Conservation (phyloP, 306 rosid genomes). For the Trichosanthes truncata region DNA sequence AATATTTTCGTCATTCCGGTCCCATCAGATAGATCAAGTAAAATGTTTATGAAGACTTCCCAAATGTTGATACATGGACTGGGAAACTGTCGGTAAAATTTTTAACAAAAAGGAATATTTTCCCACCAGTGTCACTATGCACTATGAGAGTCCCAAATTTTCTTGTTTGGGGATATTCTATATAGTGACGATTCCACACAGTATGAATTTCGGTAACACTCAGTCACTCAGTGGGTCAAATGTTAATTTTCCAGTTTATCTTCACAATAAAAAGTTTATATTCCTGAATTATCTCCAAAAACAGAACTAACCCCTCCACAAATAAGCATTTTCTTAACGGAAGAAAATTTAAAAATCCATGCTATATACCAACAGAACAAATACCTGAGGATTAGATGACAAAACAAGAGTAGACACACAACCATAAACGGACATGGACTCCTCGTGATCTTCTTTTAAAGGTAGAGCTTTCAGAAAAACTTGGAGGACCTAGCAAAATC, state of each 20-base stretch:
- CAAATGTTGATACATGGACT: not conserved
- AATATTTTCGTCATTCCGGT: not conserved
- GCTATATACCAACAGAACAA: constrained; percentile 6
- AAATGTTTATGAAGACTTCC: not conserved
- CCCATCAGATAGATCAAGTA: not conserved
- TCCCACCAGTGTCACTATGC: not conserved
- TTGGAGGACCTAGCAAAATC: constrained; percentile 73
- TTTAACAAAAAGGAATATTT: not conserved
- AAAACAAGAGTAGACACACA: constrained; percentile 73
- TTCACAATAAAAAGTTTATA: not conserved
- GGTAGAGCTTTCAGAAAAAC: constrained; percentile 87
- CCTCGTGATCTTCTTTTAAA: constrained; percentile 90
- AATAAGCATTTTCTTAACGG: not conserved
- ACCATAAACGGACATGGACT: constrained; percentile 83
- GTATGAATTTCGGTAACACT: not conserved
- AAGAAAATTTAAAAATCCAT: not conserved
- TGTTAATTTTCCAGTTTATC: not conserved
- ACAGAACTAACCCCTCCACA: not conserved
- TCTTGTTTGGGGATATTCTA: not conserved
- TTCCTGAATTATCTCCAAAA: not conserved
- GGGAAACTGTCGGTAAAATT: not conserved
- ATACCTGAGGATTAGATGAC: constrained; percentile 84
- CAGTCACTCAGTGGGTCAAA: not conserved
- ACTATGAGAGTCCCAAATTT: not conserved
- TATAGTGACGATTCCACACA: not conserved